A percentile compares a stretch with the other conserved stretches of the same genome.
These are phyloP conservation scores for Hypoxylon cercidicola DNA, from an alignment of 495 filamentous ascomycete species.

Conservation along the genomic window DNA sequence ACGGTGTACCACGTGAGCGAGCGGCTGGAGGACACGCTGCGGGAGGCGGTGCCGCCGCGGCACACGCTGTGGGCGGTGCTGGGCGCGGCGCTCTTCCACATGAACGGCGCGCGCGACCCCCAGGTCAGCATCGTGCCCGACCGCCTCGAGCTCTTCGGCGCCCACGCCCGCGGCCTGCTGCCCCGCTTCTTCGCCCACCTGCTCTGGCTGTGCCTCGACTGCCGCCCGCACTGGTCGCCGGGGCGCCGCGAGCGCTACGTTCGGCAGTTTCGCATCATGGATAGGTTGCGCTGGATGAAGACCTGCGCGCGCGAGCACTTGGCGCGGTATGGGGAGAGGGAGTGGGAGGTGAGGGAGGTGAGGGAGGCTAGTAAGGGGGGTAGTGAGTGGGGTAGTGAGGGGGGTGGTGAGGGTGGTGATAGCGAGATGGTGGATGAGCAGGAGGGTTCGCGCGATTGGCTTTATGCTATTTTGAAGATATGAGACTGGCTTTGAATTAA, in stretches of 20 bases:
- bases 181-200: slow-evolving; percentile 34
- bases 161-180: slow-evolving; percentile 16
- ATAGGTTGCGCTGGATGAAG: slow-evolving; percentile 30
- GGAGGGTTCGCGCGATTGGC: slow-evolving; percentile 14
- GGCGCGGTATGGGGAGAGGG: not conserved
- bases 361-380: not conserved
- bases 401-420: not conserved
- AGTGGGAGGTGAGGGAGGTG: not conserved
- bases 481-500: not conserved
- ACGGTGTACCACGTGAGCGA: slow-evolving; percentile 33
- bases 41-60: slow-evolving; percentile 16
- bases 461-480: slow-evolving; percentile 20
- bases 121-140: slow-evolving; percentile 41
- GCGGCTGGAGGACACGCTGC: slow-evolving; percentile 23
- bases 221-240: slow-evolving; percentile 4
- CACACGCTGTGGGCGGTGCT: slow-evolving; percentile 35
- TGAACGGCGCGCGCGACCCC: slow-evolving; percentile 30
- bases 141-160: slow-evolving; percentile 34
- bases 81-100: slow-evolving; percentile 28
- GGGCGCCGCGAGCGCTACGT: slow-evolving; percentile 9
- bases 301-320: slow-evolving; percentile 1
- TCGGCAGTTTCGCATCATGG: slow-evolving; percentile 14
- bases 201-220: slow-evolving; percentile 29
- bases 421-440: not conserved
- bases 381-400: not conserved